Base-by-base conservation (phyloP, 192 early-diverging fungal genomes). In the Chytriomyces sp. region DNA sequence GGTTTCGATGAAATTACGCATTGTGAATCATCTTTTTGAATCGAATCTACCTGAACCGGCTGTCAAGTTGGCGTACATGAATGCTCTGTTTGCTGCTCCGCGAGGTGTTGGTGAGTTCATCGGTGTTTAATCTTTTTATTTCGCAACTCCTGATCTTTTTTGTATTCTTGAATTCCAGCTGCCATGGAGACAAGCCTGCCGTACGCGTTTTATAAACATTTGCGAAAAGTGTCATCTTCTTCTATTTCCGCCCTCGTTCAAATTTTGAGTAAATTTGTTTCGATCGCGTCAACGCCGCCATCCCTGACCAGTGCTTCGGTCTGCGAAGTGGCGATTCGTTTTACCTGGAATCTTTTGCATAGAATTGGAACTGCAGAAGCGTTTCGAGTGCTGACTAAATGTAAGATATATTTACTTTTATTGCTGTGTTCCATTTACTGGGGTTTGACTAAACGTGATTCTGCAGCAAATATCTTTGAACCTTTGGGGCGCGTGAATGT, bases 361-460 rank as follows among this genome's bases (percentile, higher is more conserved):
- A 2, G 53, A 20, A 23, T 73, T 10, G 72, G 72, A 11, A 73
- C 10, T 16, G 18, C 45, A 23, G 72, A 73, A 45, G 57, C 72
- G 5, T 73, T 73, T 43, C 57, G 72, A 24, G 72, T n/a, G 8
- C 7, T 73, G 57, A 71, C 72, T n/a, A 73, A 73, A 62, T 62
- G 61, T n/a, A n/a, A n/a, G n/a, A n/a, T n/a, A n/a, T n/a, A n/a
- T n/a, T n/a, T n/a, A n/a, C n/a, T n/a, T n/a, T n/a, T n/a, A n/a
- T n/a, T n/a, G n/a, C n/a, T n/a, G n/a, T n/a, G 16, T 3, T n/a
- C 8, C n/a, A n/a, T n/a, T n/a, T n/a, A 23, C 20, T 63, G 45
- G 28, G 5, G 3, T 73, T 1, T 13, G 35, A 23, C 18, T 13
- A 24, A 13, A 16, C 26, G 2, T 26, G 64, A 24, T n/a, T 18